Percentiles rank a stretch among this genome's conserved stretches.
Conservation (phyloP, 768 basidiomycete species). For the Amanita brunnescens region DNA sequence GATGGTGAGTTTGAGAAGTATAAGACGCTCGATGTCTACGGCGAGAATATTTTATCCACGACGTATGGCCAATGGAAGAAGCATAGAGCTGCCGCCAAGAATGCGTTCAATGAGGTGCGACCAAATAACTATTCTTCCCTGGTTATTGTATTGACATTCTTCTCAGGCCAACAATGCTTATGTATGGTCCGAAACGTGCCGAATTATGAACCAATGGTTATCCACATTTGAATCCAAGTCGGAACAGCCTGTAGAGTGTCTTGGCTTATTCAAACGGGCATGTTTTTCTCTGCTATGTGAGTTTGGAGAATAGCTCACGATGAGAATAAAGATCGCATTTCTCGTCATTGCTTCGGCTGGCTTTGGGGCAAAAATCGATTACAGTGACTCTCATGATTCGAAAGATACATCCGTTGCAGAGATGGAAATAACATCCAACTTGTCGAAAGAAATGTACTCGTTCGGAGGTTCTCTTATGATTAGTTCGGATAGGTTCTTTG, state of each 20-base stretch:
- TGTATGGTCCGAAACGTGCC: too few relatives aligned
- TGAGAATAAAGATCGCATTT: constrained; percentile 17
- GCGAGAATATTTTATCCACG: constrained; percentile 31
- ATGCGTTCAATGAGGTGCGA: constrained; percentile 41
- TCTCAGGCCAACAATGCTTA: too few relatives aligned
- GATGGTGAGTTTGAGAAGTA: constrained; percentile 17
- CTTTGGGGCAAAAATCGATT: constrained; percentile 22
- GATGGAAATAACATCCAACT: constrained; percentile 19
- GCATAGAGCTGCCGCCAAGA: constrained; percentile 33
- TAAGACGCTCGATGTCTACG: constrained; percentile 36
- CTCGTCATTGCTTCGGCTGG: constrained; percentile 32
- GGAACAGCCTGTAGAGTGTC: too few relatives aligned
- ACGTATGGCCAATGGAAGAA: constrained; percentile 39
- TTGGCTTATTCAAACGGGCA: constrained; percentile 6
- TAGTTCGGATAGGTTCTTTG: constrained; percentile 21
- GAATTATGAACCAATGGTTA: too few relatives aligned
- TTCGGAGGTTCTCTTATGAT: constrained; percentile 25
- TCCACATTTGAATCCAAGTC: too few relatives aligned
- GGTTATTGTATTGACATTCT: too few relatives aligned
- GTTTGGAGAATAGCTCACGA: constrained; percentile 15
- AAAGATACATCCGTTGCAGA: constrained; percentile 24
- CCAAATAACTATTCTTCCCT: too few relatives aligned
- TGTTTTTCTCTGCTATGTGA: constrained; percentile 13
- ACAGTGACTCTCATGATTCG: constrained; percentile 13
- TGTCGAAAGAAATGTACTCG: constrained; percentile 16